Evolutionary conservation across 2,329 filamentous ascomycete genomes (phyloP), one percentile per base, ranked within the genome.

Genomic region (Aspergillus brasiliensis): DNA sequence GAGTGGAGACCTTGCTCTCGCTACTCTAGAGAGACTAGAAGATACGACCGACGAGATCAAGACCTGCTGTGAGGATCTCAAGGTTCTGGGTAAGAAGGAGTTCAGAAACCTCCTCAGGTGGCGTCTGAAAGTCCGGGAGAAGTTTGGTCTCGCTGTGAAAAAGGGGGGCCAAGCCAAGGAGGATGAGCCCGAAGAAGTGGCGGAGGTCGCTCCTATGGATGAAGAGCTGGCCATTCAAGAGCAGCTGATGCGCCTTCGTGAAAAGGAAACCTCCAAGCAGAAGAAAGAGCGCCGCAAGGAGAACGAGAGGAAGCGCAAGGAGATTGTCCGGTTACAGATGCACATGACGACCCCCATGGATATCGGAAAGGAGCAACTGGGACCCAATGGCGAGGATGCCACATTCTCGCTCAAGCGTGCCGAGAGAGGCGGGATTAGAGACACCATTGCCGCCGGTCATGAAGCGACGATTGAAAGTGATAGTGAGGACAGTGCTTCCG

Each of bases 291-390:
- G 89, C 67, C 85, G 93, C 65, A 91, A 85, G 69, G 92, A 96
- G 61, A 99, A 99, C 66, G 95, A 99, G 76, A 88, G 88, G 75
- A 98, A 96, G 77, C 91, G 95, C 68, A 95, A 91, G 68, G 95
- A 98, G 65, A 92, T 98, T 61, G 84, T 96, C n/a, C 88, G 95
- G 34, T 90, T 99, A 89, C 95, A 99, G 77, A 87, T 99, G 81
- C 89, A 97, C 79, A 99, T 99, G 95, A 89, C 89, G 2, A 91
- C 92, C 0, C 95, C 95, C 7, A 95, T 92, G 83, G 95, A 99
- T 65, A 97, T 99, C 64, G 95, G 95, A 70, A 86, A 96, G 79
- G 95, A 97, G 73, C 92, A 95, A 76, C 80, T 85, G 23, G 91
- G 91, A 0, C 90, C 91, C 0, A 82, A 86, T 52, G 93, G 91